These are phyloP conservation scores for Ceratopteris richardii DNA, from an alignment of 75 land plant genomes.

Conservation along the genomic window DNA sequence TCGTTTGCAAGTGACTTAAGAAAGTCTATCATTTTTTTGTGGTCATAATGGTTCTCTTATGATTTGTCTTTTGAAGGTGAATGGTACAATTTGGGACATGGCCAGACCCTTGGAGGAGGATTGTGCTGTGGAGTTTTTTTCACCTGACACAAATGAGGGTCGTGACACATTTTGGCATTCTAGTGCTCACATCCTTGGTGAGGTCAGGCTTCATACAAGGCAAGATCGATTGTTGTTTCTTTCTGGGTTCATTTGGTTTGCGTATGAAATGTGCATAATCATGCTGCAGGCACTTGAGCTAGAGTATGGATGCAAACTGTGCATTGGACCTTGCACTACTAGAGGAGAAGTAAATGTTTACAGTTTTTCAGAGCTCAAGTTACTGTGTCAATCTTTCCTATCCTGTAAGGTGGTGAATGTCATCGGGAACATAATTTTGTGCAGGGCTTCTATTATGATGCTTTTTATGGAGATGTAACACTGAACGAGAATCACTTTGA, in stretches of 20 bases:
- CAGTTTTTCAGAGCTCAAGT: no score
- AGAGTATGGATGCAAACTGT: conserved; percentile 89
- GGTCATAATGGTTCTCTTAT: no score
- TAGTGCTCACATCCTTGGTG: conserved; percentile 96
- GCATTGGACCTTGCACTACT: conserved; percentile 98
- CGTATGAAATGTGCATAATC: no score
- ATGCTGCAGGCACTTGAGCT: conserved; percentile 59
- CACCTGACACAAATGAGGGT: conserved; percentile 71
- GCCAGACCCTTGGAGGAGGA: conserved; percentile 77
- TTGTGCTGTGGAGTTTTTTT: conserved; percentile 66
- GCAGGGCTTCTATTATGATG: conserved; percentile 99
- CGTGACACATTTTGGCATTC: conserved; percentile 99
- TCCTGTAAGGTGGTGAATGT: no score
- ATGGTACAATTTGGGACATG: conserved; percentile 94
- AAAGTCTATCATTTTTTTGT: no score
- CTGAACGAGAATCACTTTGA: conserved; percentile 85
- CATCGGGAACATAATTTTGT: no score
- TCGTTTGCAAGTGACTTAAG: no score
- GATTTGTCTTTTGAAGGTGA: conserved; percentile 51
- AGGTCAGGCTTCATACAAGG: conserved; percentile 38
- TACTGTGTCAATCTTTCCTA: no score
- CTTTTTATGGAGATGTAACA: conserved; percentile 69
- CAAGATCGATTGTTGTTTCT: neutral
- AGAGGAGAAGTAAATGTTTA: conserved; percentile 89
- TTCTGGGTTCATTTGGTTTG: neutral